Evolutionary conservation across 768 basidiomycete species (phyloP), one percentile per base, ranked within the genome.

Genomic region (Macrocybe gigantea): DNA sequence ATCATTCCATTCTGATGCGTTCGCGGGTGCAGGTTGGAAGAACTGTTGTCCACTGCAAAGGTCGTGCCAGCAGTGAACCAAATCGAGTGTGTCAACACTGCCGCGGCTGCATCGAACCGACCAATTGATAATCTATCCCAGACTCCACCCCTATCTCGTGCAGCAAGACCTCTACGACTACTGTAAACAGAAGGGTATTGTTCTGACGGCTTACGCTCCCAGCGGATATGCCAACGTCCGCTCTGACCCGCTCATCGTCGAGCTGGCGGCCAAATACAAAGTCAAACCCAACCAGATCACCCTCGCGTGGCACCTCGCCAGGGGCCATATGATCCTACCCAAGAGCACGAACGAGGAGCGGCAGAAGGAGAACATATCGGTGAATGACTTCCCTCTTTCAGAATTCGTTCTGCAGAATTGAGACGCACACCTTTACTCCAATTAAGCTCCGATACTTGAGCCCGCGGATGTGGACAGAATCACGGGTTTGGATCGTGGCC

Each of bases 131-230:
- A 35, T n/a, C 32, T 6, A 10, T 15, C 10, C 4, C 49, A 77
- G 73, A 51, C 39, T 77, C 46, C 74, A 79, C 46, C 77, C 77
- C 7, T 77, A 77, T 54, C 70, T 77, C n/a, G 66, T 42, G 69
- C 76, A 80, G 52, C 65, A 69, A 34, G 72, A 69, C 9, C 64
- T 82, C 10, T 58, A 68, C 12, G 65, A 67, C 22, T 79, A 75
- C 49, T 78, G 76, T 51, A 62, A 64, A 33, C 56, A 64, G 44
- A 78, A 78, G 52, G 76, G 74, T 5, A 79, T 82, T 38, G 53
- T 66, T 1, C 51, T 79, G 9, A 69, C 68, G 1, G 78, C 78
- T 2, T 82, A 79, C 49, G 64, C 70, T 3, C 77, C 78, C 5
- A 73, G 68, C 30, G 73, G 73, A 1, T 72, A 72, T 51, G 60